These are phyloP conservation scores for Punica granatum DNA, from an alignment of 345 rosid genomes.

Conservation along the genomic window DNA sequence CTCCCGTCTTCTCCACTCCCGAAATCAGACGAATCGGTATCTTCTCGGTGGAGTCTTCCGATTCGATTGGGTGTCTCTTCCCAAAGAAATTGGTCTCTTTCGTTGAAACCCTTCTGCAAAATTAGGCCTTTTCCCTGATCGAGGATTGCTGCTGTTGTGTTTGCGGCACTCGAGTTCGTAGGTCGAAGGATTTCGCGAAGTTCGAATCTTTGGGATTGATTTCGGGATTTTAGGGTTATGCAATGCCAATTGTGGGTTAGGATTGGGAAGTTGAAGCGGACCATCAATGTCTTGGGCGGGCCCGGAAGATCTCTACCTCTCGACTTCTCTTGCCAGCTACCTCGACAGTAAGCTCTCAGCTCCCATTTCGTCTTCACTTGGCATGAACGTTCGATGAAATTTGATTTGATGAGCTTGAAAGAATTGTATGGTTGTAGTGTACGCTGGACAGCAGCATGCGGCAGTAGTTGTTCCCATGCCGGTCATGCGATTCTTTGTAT, in stretches of 20 bases:
- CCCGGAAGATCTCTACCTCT: slow-evolving; percentile 80
- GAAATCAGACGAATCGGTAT: background rate
- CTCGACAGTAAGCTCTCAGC: slow-evolving; percentile 55
- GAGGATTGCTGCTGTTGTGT: background rate
- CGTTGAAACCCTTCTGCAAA: background rate
- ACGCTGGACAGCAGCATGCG: background rate
- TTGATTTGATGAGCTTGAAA: background rate
- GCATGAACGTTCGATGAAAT: background rate
- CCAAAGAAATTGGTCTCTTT: background rate
- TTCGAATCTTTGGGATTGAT: background rate
- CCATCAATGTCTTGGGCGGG: slow-evolving; percentile 69
- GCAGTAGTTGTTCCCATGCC: background rate
- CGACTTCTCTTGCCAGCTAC: slow-evolving; percentile 86
- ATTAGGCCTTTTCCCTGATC: background rate
- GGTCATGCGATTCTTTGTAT: background rate
- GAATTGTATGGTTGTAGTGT: background rate
- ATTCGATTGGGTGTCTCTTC: background rate
- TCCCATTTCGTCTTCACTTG: background rate
- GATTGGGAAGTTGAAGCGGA: slow-evolving; percentile 9
- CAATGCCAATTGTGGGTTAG: slow-evolving; percentile 29
- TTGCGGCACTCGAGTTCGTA: background rate
- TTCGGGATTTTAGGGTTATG: slow-evolving; percentile 20
- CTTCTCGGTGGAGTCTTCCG: background rate
- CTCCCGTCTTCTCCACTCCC: background rate
- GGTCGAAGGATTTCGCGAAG: background rate